A percentile compares a stretch with the other conserved stretches of the same genome.
Conservation (phyloP, 352 stramenopile genomes). For the Phytophthora syringae region DNA sequence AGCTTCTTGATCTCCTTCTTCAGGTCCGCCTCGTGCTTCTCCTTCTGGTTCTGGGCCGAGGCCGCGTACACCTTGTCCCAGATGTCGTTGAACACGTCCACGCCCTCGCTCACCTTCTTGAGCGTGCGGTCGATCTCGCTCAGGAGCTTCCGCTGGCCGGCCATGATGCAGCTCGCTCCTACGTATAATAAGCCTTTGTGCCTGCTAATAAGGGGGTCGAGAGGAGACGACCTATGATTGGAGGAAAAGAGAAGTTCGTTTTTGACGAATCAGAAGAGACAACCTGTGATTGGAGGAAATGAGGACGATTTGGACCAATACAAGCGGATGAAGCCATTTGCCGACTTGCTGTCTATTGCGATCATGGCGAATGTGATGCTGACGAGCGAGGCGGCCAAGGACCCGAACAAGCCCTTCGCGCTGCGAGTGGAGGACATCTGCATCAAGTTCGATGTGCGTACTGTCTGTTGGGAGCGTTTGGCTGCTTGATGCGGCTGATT, state of each 20-base stretch:
- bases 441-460: conserved; percentile 78
- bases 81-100: conserved; percentile 99
- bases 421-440: conserved; percentile 87
- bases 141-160: conserved; percentile 85
- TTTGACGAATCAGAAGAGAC: background rate
- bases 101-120: conserved; percentile 99
- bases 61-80: conserved; percentile 99
- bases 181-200: too few relatives aligned
- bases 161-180: conserved; percentile 48
- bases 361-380: conserved; percentile 90
- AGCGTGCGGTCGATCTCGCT: conserved; percentile 99
- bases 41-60: conserved; percentile 97
- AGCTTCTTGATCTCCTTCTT: conserved; percentile 99
- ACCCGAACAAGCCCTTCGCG: conserved; percentile 90
- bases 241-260: too few relatives aligned
- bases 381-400: conserved; percentile 87
- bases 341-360: background rate
- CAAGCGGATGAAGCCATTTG: conserved; percentile 9
- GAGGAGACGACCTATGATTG: too few relatives aligned
- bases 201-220: too few relatives aligned
- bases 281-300: conserved; percentile 21
- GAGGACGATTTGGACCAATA: conserved; percentile 9
- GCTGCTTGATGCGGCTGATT: background rate
- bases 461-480: background rate
- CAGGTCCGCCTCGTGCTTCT: conserved; percentile 99